Evolutionary conservation across 177 flowering plant genomes (phyloP).

Genomic region (Vitis hybrid): DNA sequence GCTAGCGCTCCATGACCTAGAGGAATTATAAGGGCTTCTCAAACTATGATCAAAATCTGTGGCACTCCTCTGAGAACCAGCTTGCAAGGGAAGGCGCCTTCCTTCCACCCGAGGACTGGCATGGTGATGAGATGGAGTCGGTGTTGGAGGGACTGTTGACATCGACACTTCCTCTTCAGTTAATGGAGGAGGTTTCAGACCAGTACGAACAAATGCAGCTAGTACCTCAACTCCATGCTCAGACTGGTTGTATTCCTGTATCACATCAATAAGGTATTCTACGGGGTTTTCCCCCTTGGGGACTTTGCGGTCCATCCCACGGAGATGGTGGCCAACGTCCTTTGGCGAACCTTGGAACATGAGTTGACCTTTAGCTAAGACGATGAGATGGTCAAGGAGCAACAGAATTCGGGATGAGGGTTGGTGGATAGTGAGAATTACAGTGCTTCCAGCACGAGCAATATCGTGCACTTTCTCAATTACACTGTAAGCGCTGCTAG

Average conservation of each 20-base stretch:
- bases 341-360: constrained; percentile 74
- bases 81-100: constrained; percentile 37
- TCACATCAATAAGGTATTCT: constrained; percentile 64
- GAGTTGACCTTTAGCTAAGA: constrained; percentile 66
- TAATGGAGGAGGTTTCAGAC: constrained; percentile 52
- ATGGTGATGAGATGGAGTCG: constrained; percentile 20
- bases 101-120: constrained; percentile 9
- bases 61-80: constrained; percentile 6
- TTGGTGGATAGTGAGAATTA: constrained; percentile 77
- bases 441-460: constrained; percentile 73
- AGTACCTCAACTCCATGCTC: constrained; percentile 54
- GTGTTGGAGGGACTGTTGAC: constrained; percentile 32
- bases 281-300: constrained; percentile 62
- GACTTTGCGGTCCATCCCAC: constrained; percentile 59
- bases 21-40: constrained; percentile 48
- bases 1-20: constrained; percentile 56
- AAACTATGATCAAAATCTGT: constrained; percentile 49
- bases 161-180: constrained; percentile 35
- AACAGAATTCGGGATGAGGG: constrained; percentile 60
- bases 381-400: constrained; percentile 63
- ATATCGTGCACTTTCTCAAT: constrained; percentile 66
- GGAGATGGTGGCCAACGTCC: constrained; percentile 51
- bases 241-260: constrained; percentile 70
- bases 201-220: constrained; percentile 59
- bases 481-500: constrained; percentile 72